Base-by-base conservation (phyloP, 352 stramenopile species). In the Globisporangium iwayamae region DNA sequence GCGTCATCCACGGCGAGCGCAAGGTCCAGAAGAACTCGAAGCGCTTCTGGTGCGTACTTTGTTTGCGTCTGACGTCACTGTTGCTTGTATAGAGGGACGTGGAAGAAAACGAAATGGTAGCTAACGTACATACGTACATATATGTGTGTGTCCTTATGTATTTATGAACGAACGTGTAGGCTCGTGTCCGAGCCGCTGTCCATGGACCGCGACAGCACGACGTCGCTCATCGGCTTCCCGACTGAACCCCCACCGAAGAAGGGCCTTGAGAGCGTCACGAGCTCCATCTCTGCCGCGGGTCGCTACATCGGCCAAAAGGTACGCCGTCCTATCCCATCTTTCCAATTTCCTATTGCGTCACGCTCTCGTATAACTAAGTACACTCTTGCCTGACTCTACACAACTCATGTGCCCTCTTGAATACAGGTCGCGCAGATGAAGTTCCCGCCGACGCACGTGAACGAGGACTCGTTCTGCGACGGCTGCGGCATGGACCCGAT, bases 401-500 rank as follows among this genome's bases (percentile, higher is more conserved):
- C 11, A 36, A 36, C 32, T 36, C 32, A 9, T 36, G 28, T 32
- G 45, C 16, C 22, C 25, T 54, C 43, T 48, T 48, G 43, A 3
- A 48, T 48, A 8, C 47, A 85, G 76, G 74, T 96, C 28, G 81
- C 85, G 48, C 73, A 84, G 63, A 81, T 93, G 73, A 94, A 94
- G 71, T 79, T 89, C 48, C 75, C 84, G 48, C 66, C 81, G 14
- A 74, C 73, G 8, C 79, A 94, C 56, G 78, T 96, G 48, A 92
- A 96, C 71, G 82, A 92, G 14, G 84, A 96, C 68, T 94, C 87
- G 66, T 96, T 96, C 78, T 96, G 87, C 67, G 87, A 96, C 62
- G 87, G 87, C 60, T 96, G 87, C 58, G 87, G 87, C 62, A 92
- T 96, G 87, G 85, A 94, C 65, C 87, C 87, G 18, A 90, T 96